Conservation (phyloP, 179 eudicot species). For the Camellia oleifera region DNA sequence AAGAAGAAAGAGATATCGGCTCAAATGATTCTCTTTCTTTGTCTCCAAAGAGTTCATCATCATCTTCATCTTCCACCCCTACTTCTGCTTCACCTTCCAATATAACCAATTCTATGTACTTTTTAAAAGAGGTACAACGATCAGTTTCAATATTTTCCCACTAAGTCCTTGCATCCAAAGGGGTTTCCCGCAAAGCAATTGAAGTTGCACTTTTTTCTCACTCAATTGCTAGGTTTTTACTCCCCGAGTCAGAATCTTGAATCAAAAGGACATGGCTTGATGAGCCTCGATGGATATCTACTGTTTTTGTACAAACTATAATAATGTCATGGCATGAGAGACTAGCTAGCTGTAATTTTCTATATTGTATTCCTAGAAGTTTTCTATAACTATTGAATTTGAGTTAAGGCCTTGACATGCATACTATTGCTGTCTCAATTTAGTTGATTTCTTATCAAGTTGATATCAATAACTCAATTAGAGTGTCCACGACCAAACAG, state of each 20-base stretch:
- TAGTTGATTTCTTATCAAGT: not conserved
- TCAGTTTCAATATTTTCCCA: conserved; percentile 17
- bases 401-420: not conserved
- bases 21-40: conserved; percentile 2
- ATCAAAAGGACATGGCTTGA: not conserved
- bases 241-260: not conserved
- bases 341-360: conserved; percentile 4
- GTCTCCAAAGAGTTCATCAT: conserved; percentile 7
- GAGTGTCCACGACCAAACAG: too few species aligned
- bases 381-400: not conserved
- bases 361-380: not conserved
- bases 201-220: conserved; percentile 1
- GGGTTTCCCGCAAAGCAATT: not conserved
- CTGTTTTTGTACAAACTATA: not conserved
- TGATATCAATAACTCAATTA: too few species aligned
- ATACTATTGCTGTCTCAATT: not conserved
- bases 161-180: not conserved
- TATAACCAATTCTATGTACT: conserved; percentile 11
- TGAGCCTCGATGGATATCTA: not conserved
- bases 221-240: not conserved
- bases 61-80: conserved; percentile 9
- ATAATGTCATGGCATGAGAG: not conserved
- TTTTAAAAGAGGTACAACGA: conserved; percentile 15
- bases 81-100: conserved; percentile 18
- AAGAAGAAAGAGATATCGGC: conserved; percentile 34